Conservation (phyloP, 768 basidiomycete genomes). For the Mrakia gelida region DNA sequence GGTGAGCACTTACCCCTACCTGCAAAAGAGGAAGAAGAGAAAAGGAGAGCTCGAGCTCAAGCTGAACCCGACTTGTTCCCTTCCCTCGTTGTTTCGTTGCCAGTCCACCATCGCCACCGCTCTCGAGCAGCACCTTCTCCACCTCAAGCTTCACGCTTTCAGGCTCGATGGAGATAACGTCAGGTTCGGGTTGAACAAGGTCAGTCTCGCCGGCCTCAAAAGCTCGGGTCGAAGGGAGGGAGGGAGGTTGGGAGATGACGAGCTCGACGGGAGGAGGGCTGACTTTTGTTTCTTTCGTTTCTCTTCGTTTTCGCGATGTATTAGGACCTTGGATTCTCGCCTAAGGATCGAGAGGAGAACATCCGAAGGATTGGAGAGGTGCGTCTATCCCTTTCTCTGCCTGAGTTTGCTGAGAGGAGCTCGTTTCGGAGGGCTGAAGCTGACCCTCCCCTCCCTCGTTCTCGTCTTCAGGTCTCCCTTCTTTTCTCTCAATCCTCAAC, state of each 20-base stretch:
- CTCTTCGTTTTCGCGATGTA: not conserved
- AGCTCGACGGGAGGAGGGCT: not conserved
- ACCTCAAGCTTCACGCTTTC: slow-evolving; percentile 77
- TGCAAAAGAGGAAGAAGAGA: not conserved
- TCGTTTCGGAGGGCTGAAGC: not conserved
- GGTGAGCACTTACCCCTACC: too few species aligned
- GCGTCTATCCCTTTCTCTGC: slow-evolving; percentile 29
- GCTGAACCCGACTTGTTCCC: not conserved
- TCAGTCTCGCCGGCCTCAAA: slow-evolving; percentile 26
- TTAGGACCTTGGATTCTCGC: slow-evolving; percentile 81
- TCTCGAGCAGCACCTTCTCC: slow-evolving; percentile 88
- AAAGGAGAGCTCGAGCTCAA: not conserved
- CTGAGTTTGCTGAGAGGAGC: too few species aligned
- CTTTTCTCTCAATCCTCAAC: slow-evolving; percentile 85
- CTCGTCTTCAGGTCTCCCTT: slow-evolving; percentile 71
- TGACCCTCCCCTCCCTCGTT: too few species aligned
- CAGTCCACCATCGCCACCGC: slow-evolving; percentile 97
- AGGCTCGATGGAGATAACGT: slow-evolving; percentile 88
- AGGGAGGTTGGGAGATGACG: not conserved
- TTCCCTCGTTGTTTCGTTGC: slow-evolving; percentile 11
- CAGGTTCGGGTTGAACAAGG: slow-evolving; percentile 89
- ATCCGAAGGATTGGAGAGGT: slow-evolving; percentile 97
- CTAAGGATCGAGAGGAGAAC: slow-evolving; percentile 86
- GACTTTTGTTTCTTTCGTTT: not conserved
- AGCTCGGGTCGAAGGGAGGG: not conserved